A percentile compares a stretch with the other conserved stretches of the same genome.
phyloP scores from a whole-genome alignment of 2,329 filamentous ascomycete species.

The Colletotrichum kahawae region DNA sequence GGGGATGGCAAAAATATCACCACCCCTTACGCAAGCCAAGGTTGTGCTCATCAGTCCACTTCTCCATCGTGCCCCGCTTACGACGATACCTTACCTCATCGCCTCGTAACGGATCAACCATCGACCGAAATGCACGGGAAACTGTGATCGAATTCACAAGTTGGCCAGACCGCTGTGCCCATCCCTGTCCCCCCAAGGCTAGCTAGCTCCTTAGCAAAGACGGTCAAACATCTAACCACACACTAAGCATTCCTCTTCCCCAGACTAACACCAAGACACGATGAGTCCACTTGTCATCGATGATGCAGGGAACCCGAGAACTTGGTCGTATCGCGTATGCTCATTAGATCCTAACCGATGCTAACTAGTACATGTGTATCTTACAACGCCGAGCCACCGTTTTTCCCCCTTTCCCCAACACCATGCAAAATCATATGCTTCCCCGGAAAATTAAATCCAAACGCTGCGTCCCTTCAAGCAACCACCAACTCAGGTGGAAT shows the following conservation, averaged over 20 bases:
- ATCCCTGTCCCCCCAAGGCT: not conserved
- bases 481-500: conserved; percentile 35
- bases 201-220: not conserved
- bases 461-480: not conserved
- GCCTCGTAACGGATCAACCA: not conserved
- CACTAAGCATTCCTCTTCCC: not conserved
- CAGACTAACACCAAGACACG: not conserved
- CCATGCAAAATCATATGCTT: not conserved
- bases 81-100: not conserved
- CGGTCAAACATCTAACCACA: not conserved
- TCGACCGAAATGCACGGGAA: not conserved
- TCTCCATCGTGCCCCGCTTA: not conserved
- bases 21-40: conserved; percentile 22
- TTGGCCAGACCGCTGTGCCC: not conserved
- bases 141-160: not conserved
- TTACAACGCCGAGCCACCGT: conserved; percentile 2
- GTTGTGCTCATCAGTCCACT: conserved; percentile 10
- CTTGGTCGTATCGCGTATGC: conserved; percentile 10
- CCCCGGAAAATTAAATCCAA: not conserved
- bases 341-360: conserved; percentile 5
- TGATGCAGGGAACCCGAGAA: not conserved
- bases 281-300: not conserved
- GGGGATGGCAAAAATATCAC: conserved; percentile 7
- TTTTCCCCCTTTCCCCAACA: not conserved
- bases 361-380: conserved; percentile 4